phyloP scores from a whole-genome alignment of 2,329 filamentous ascomycete genomes.

The Ophiostoma himal-ulmi region DNA sequence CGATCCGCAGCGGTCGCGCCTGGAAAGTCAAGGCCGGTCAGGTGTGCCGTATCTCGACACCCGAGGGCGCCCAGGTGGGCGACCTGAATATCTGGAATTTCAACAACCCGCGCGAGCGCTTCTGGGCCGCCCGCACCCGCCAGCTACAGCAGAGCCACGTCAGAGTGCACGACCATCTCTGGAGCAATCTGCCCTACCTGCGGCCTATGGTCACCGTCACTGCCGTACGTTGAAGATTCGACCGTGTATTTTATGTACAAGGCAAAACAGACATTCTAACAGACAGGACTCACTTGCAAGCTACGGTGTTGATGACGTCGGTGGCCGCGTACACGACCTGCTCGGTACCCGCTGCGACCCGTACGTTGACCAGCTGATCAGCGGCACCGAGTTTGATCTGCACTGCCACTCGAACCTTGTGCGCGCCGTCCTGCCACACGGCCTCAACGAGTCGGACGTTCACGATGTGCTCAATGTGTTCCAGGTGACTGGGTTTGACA shows the following conservation, averaged over 20 bases:
- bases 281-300: constrained; percentile 5
- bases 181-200: constrained; percentile 73
- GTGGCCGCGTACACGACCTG: constrained; percentile 68
- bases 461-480: constrained; percentile 85
- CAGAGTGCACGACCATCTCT: constrained; percentile 64
- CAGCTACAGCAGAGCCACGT: constrained; percentile 76
- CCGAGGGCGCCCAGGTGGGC: constrained; percentile 72
- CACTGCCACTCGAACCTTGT: constrained; percentile 81
- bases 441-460: constrained; percentile 65
- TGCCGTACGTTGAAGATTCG: background rate
- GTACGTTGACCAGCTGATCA: constrained; percentile 71
- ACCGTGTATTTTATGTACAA: background rate
- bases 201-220: constrained; percentile 58
- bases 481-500: constrained; percentile 73
- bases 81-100: constrained; percentile 79
- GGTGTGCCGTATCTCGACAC: constrained; percentile 68
- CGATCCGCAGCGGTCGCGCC: constrained; percentile 66
- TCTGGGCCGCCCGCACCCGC: constrained; percentile 74
- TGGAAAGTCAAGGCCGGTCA: constrained; percentile 64
- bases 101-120: constrained; percentile 69
- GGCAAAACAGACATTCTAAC: background rate
- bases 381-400: constrained; percentile 66
- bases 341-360: constrained; percentile 79
- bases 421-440: constrained; percentile 62
- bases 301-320: constrained; percentile 46